phyloP scores from a whole-genome alignment of 768 basidiomycete genomes.

The Russula foetens region DNA sequence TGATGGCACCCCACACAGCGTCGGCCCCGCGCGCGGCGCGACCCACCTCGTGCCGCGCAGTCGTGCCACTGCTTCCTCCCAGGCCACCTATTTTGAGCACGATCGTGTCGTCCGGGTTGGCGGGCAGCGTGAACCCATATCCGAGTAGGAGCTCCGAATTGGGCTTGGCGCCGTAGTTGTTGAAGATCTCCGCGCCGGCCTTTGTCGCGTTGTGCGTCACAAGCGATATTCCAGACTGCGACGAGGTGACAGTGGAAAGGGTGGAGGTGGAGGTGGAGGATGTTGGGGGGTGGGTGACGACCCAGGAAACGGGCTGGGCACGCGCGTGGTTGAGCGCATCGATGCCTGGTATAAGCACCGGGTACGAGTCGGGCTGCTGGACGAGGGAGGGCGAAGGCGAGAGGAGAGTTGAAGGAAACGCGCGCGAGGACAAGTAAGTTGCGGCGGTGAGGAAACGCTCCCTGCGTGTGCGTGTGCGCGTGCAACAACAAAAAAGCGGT shows the following conservation, averaged over 20 bases:
- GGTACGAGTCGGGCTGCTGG: constrained; percentile 46
- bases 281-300: constrained; percentile 32
- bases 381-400: constrained; percentile 42
- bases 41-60: constrained; percentile 54
- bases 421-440: constrained; percentile 79
- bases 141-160: constrained; percentile 87
- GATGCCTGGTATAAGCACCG: constrained; percentile 79
- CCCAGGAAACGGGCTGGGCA: constrained; percentile 77
- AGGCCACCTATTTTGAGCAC: constrained; percentile 64
- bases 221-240: constrained; percentile 42
- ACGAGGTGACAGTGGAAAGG: too few relatives aligned
- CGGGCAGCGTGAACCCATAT: constrained; percentile 77
- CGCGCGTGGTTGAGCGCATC: constrained; percentile 85
- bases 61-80: constrained; percentile 6
- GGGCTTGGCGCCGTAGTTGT: constrained; percentile 89
- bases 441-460: constrained; percentile 60
- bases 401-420: constrained; percentile 82
- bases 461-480: constrained; percentile 42
- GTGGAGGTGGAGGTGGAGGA: constrained; percentile 1
- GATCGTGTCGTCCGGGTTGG: constrained; percentile 85
- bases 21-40: constrained; percentile 46
- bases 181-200: constrained; percentile 57
- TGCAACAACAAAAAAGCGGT: not conserved
- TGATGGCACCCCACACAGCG: constrained; percentile 52
- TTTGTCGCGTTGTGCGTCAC: constrained; percentile 40